These are phyloP conservation scores for Sporothrix pallida DNA, from an alignment of 2,329 filamentous ascomycete species.

Conservation along the genomic window DNA sequence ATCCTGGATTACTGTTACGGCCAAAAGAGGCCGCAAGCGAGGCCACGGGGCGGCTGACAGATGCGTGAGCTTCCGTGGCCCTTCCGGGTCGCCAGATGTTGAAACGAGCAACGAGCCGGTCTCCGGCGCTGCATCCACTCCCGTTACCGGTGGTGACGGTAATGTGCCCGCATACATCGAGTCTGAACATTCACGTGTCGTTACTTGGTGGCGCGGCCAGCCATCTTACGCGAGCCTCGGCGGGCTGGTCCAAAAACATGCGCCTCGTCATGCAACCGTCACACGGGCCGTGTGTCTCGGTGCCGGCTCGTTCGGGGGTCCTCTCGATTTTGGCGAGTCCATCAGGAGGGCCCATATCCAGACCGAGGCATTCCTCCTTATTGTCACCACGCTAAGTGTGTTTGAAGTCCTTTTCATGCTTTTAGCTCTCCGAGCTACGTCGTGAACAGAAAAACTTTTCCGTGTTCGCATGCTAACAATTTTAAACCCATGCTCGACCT, in stretches of 20 bases:
- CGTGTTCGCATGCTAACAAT: not conserved
- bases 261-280: conserved; percentile 40
- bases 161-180: conserved; percentile 36
- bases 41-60: not conserved
- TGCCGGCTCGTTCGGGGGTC: conserved; percentile 62
- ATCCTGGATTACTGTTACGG: conserved; percentile 29
- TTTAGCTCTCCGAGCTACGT: not conserved
- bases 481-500: not conserved
- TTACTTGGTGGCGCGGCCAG: conserved; percentile 39
- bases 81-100: not conserved
- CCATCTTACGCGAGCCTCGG: conserved; percentile 45
- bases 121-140: too few relatives aligned
- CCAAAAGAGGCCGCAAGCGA: not conserved
- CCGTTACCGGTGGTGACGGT: not conserved
- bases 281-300: conserved; percentile 60
- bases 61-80: conserved; percentile 17
- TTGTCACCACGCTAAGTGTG: conserved; percentile 54
- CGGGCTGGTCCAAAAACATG: conserved; percentile 44
- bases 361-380: conserved; percentile 57
- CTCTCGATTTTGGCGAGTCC: conserved; percentile 52
- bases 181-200: conserved; percentile 40
- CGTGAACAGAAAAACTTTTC: too few relatives aligned
- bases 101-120: too few relatives aligned
- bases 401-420: not conserved
- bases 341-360: conserved; percentile 58